phyloP scores from a whole-genome alignment of 305 asterid species.

The Galium porrigens region DNA sequence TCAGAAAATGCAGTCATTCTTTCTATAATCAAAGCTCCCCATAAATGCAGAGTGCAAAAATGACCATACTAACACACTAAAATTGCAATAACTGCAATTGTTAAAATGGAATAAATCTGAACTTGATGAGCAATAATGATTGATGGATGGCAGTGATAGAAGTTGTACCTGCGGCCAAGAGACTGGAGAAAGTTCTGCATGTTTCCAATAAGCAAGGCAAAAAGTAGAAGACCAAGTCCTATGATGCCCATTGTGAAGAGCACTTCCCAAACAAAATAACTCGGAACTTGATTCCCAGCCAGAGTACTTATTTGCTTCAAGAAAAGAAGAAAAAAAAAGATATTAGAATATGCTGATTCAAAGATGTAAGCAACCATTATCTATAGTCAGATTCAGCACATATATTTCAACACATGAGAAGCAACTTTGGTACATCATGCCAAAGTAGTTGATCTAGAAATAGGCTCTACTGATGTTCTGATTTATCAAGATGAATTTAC shows the following conservation, averaged over 20 bases:
- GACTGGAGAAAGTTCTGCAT: slow-evolving; percentile 88
- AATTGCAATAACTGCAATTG: not conserved
- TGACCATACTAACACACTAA: not conserved
- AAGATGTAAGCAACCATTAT: not conserved
- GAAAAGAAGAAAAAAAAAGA: not conserved
- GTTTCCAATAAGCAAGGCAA: slow-evolving; percentile 72
- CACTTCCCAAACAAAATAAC: slow-evolving; percentile 70
- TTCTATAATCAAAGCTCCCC: not conserved
- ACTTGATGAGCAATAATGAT: not conserved
- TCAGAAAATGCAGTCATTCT: not conserved
- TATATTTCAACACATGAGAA: not conserved
- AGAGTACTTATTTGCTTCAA: slow-evolving; percentile 66
- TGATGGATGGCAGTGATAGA: not conserved
- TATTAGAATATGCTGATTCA: slow-evolving; percentile 5
- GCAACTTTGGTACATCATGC: not conserved
- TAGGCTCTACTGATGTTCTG: not conserved
- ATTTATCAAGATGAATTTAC: not conserved
- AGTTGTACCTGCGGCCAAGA: slow-evolving; percentile 64
- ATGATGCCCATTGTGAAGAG: slow-evolving; percentile 65
- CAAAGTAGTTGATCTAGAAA: not conserved
- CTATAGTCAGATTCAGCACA: not conserved
- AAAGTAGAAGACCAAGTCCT: slow-evolving; percentile 70
- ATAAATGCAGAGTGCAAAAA: not conserved
- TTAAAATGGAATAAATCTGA: not conserved
- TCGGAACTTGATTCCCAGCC: slow-evolving; percentile 76